These are phyloP conservation scores for Colletotrichum scovillei DNA, from an alignment of 2,329 filamentous ascomycete genomes.

Conservation along the genomic window DNA sequence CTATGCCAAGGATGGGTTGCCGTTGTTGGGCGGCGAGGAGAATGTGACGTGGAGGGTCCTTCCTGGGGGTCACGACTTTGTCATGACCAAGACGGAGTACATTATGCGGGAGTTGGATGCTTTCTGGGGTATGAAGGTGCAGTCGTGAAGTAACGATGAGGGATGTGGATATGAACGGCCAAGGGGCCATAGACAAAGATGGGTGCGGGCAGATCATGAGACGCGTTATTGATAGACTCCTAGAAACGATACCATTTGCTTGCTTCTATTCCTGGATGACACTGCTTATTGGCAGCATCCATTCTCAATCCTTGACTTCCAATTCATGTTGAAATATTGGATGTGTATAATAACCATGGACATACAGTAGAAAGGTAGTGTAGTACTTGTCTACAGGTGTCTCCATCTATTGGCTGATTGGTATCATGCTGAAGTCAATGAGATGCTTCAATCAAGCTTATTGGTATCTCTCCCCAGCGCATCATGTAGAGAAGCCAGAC, in stretches of 20 bases:
- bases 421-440: no score
- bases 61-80: constrained; percentile 71
- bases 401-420: no score
- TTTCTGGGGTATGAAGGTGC: constrained; percentile 53
- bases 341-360: no score
- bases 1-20: constrained; percentile 61
- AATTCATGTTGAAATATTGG: no score
- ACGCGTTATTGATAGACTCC: background rate
- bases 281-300: no score
- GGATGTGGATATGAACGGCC: background rate
- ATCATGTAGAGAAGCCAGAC: no score
- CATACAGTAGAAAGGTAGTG: no score
- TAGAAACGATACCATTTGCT: background rate
- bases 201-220: background rate
- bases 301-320: no score
- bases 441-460: no score
- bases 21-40: constrained; percentile 61
- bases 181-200: background rate
- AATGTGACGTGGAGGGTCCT: constrained; percentile 63
- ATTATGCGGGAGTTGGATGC: constrained; percentile 59
- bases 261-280: no score
- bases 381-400: no score
- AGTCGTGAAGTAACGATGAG: background rate
- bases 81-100: constrained; percentile 63
- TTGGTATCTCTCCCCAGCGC: no score